Evolutionary conservation across 1,139 yeast genomes (phyloP).

Genomic region (Williopsis jadinii): DNA sequence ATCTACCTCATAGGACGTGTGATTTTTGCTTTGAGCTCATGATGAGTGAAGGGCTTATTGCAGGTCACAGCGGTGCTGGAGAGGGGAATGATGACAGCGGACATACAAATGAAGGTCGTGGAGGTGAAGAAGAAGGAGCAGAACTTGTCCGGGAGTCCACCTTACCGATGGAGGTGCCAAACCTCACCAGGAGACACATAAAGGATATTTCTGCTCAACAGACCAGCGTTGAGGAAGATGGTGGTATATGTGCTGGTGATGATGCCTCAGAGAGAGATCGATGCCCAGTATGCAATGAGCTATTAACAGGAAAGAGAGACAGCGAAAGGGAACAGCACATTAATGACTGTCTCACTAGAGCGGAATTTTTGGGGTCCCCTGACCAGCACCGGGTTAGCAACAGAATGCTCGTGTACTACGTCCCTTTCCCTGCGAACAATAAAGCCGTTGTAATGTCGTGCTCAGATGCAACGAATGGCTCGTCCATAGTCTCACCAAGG

Average conservation of each 20-base stretch:
- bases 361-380: constrained; percentile 63
- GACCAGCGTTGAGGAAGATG: no score
- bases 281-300: constrained; percentile 49
- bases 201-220: no score
- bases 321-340: constrained; percentile 60
- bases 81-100: not conserved
- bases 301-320: constrained; percentile 24
- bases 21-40: constrained; percentile 63
- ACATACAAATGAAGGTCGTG: constrained; percentile 1
- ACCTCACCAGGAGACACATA: no score
- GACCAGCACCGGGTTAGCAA: constrained; percentile 41
- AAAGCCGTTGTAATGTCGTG: constrained; percentile 15
- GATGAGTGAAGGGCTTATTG: constrained; percentile 29
- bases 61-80: constrained; percentile 6
- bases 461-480: constrained; percentile 15
- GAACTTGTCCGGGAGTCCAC: no score
- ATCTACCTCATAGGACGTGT: constrained; percentile 57
- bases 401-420: constrained; percentile 78
- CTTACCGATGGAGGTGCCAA: constrained; percentile 8
- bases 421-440: constrained; percentile 41
- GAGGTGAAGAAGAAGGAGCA: no score
- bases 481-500: not conserved
- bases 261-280: constrained; percentile 28
- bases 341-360: constrained; percentile 55
- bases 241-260: no score